Percentiles rank a stretch among this genome's conserved stretches.
Evolutionary conservation across 768 basidiomycete species (phyloP).

Genomic region (Pulveroboletus sp.): DNA sequence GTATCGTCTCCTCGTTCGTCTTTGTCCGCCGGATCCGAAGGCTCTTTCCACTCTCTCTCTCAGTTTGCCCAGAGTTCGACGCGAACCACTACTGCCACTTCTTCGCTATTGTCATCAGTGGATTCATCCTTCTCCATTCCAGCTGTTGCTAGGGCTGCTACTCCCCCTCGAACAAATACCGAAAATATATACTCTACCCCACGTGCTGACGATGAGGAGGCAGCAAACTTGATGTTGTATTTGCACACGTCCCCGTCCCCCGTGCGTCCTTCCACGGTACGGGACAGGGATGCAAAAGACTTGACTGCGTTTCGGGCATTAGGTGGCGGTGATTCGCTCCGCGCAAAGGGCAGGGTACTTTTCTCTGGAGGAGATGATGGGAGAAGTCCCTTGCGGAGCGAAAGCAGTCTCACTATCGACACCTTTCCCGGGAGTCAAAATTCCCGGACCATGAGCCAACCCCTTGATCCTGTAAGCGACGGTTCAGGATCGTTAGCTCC

Average conservation of each 20-base stretch:
- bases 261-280: constrained; percentile 51
- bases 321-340: constrained; percentile 42
- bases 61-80: constrained; percentile 67
- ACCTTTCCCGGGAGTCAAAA: constrained; percentile 24
- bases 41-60: constrained; percentile 56
- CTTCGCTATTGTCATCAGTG: constrained; percentile 37
- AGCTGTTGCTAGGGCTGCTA: constrained; percentile 23
- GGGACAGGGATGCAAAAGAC: constrained; percentile 45
- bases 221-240: constrained; percentile 81
- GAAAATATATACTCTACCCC: constrained; percentile 41
- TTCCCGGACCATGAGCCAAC: constrained; percentile 19
- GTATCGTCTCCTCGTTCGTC: constrained; percentile 69
- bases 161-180: constrained; percentile 31
- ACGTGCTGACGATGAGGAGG: constrained; percentile 68
- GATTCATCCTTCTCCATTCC: constrained; percentile 35
- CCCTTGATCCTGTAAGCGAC: constrained; percentile 14
- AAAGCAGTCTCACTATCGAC: constrained; percentile 24
- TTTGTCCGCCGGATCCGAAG: constrained; percentile 63
- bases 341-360: constrained; percentile 63
- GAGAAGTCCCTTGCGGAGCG: constrained; percentile 26
- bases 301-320: constrained; percentile 53
- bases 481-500: constrained; percentile 19
- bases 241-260: constrained; percentile 85
- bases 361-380: constrained; percentile 46
- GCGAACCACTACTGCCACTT: constrained; percentile 41